These are phyloP conservation scores for Toxicodendron radicans DNA, from an alignment of 345 rosid species.

Conservation along the genomic window DNA sequence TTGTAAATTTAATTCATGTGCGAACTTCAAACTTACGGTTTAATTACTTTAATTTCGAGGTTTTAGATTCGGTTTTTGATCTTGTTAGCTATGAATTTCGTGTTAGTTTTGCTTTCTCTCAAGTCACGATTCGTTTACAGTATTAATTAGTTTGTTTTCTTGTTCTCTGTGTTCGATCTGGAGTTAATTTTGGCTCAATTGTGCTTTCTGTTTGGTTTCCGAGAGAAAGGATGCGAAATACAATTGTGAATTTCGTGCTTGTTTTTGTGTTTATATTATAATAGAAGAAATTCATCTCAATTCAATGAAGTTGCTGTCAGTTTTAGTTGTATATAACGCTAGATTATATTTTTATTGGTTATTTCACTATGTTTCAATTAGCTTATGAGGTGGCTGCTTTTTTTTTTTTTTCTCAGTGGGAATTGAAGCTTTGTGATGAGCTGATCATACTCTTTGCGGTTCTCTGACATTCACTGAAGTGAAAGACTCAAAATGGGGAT, in stretches of 20 bases:
- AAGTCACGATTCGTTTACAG: not conserved
- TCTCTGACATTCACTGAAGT: constrained; percentile 18
- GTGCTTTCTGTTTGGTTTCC: not conserved
- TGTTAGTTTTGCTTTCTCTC: not conserved
- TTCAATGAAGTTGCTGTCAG: not conserved
- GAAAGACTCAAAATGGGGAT: constrained; percentile 58
- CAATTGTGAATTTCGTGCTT: not conserved
- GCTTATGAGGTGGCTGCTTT: not conserved
- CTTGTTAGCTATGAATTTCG: not conserved
- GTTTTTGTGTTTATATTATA: not conserved
- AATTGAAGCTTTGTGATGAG: constrained; percentile 13
- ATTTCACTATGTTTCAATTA: not conserved
- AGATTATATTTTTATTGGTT: not conserved
- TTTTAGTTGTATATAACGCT: not conserved
- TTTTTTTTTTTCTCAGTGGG: constrained; percentile 13
- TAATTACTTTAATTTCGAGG: not conserved
- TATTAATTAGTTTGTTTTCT: not conserved
- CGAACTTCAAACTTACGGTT: not conserved
- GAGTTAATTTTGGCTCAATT: not conserved
- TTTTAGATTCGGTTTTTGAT: constrained; percentile 4
- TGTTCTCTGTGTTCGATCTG: constrained; percentile 19
- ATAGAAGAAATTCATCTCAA: not conserved
- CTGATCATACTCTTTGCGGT: constrained; percentile 2
- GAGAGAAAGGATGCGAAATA: constrained; percentile 1
- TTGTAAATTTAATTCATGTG: constrained; percentile 4